Percentiles rank a stretch among this genome's conserved stretches.
phyloP scores from a whole-genome alignment of 2,329 filamentous ascomycete species.

The Rhinocladiella similis region DNA sequence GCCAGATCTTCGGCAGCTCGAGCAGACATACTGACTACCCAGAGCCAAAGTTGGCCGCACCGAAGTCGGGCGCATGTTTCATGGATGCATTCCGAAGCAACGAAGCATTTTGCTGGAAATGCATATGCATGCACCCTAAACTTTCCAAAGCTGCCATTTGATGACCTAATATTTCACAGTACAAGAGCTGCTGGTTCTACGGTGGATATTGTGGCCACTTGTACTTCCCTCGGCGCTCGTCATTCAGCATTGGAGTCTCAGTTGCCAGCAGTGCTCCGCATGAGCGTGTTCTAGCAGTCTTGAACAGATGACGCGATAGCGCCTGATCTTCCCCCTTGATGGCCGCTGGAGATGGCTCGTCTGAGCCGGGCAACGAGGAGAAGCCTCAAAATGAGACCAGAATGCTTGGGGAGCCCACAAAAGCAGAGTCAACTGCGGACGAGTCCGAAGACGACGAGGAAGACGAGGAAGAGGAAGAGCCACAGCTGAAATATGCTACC shows the following conservation, averaged over 20 bases:
- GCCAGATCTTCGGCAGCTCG: slow-evolving; percentile 34
- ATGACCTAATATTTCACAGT: background rate
- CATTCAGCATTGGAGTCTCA: slow-evolving; percentile 11
- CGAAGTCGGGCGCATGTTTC: slow-evolving; percentile 10
- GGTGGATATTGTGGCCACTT: too few species aligned
- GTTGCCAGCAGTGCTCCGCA: background rate
- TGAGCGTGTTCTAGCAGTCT: background rate
- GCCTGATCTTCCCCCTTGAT: slow-evolving; percentile 20
- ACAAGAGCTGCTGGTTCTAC: background rate
- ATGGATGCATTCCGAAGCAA: background rate
- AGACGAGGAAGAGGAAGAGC: slow-evolving; percentile 79
- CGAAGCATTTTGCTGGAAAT: background rate
- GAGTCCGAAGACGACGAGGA: slow-evolving; percentile 51
- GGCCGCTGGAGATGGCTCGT: slow-evolving; percentile 32
- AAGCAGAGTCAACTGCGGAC: slow-evolving; percentile 13
- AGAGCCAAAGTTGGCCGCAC: slow-evolving; percentile 12
- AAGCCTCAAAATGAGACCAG: slow-evolving; percentile 6
- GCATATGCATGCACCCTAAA: background rate
- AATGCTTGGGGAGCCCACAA: slow-evolving; percentile 2
- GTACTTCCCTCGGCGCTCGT: slow-evolving; percentile 19
- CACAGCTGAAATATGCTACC: slow-evolving; percentile 87
- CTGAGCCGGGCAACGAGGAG: slow-evolving; percentile 27
- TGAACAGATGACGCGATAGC: slow-evolving; percentile 19
- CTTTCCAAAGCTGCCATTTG: too few species aligned
- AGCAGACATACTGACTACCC: slow-evolving; percentile 28